Base-by-base conservation (phyloP, 768 basidiomycete species). In the Russula compacta region DNA sequence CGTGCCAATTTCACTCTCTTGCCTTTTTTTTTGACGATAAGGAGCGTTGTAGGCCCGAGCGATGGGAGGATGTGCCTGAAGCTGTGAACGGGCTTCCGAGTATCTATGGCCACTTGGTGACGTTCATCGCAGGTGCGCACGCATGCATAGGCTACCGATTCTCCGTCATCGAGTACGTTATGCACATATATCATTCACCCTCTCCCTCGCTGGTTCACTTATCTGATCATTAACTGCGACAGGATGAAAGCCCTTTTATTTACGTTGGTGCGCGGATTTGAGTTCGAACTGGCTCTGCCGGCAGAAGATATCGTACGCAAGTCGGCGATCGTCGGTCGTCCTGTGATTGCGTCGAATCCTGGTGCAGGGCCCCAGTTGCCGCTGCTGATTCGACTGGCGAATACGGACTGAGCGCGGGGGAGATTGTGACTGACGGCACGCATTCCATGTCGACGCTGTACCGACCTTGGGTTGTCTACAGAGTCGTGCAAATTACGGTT, bases 121-220 rank as follows among this genome's bases (percentile, higher is more conserved):
- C 68, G n/a, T 73, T 73, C 62, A 57, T 72, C 12, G 71, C 69
- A 2, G 72, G 72, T 19, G 64, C 69, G 10, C 62, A 60, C 40
- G 59, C 66, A 10, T 73, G 72, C 56, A 71, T 72, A 38, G 72
- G 71, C 1, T 72, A 64, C 58, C 66, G 68, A 14, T 73, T 73
- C 40, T 39, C 59, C 9, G 48, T 72, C 10, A 49, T 68, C 19
- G 70, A 67, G 69, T 69, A 36, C 35, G 65, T 67, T 35, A n/a
- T 36, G 14, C 21, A 29, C 6, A 19, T 33, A 17, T 29, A 21
- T 44, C 40, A 21, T 12, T 3, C 14, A 11, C 12, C 24, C 6
- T n/a, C n/a, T 32, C 32, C 1, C 38, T 21, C 32, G 24, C 12
- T 12, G 21, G 19, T 51, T 5, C 14, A 6, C 17, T 24, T 14